phyloP scores from a whole-genome alignment of 2,329 filamentous ascomycete genomes.

The Magnaporthiopsis incrustans region DNA sequence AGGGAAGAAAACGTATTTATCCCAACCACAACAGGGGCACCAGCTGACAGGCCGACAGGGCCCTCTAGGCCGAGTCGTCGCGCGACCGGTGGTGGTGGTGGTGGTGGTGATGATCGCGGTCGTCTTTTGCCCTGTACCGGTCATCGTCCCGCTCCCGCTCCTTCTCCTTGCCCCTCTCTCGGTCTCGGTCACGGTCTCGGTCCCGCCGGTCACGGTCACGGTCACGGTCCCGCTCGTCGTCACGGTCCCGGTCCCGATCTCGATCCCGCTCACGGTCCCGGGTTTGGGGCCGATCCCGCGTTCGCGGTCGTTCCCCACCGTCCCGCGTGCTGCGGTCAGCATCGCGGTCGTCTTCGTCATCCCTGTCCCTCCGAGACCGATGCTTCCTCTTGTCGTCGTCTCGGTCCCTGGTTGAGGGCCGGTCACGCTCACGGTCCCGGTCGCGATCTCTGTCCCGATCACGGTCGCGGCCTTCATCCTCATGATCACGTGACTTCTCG shows the following conservation, averaged over 20 bases:
- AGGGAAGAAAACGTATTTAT: neutral
- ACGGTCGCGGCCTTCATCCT: constrained; percentile 3
- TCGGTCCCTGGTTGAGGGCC: constrained; percentile 5
- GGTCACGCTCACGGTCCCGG: constrained; percentile 7
- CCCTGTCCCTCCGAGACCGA: constrained; percentile 15
- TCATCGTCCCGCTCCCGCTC: constrained; percentile 7
- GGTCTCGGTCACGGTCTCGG: constrained; percentile 11
- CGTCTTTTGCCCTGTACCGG: constrained; percentile 3
- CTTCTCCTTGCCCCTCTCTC: constrained; percentile 18
- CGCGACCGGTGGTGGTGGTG: neutral
- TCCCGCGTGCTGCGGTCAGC: constrained; percentile 15
- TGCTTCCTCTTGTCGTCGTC: constrained; percentile 6
- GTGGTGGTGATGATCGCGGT: neutral
- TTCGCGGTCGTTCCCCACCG: constrained; percentile 5
- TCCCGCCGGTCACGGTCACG: constrained; percentile 3
- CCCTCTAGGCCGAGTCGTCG: neutral
- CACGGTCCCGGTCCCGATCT: constrained; percentile 9
- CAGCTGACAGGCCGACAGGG: too few species aligned
- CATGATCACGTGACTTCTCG: constrained; percentile 17
- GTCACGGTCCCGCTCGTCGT: constrained; percentile 16
- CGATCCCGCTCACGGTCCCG: constrained; percentile 2
- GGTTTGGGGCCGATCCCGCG: neutral
- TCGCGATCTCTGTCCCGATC: constrained; percentile 4
- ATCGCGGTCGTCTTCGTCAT: constrained; percentile 20
- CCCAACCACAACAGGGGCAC: too few species aligned